Percentiles rank a stretch among this genome's conserved stretches.
These are phyloP conservation scores for Neofusicoccum kwambonambiense DNA, from an alignment of 2,329 filamentous ascomycete genomes.

Conservation along the genomic window DNA sequence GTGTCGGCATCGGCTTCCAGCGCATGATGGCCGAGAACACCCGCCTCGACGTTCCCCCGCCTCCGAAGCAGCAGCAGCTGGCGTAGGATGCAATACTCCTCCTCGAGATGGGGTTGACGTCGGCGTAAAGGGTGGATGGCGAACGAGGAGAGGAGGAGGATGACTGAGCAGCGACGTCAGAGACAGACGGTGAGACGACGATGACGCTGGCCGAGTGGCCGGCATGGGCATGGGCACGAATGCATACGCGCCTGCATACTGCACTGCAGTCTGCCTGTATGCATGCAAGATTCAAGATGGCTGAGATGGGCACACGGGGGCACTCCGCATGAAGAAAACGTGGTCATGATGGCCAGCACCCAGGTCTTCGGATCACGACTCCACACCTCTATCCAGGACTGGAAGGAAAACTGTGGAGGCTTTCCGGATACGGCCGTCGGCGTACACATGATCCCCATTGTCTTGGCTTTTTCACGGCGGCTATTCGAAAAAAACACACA, in stretches of 20 bases:
- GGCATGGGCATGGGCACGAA: background rate
- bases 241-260: background rate
- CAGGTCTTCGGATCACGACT: background rate
- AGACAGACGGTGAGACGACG: background rate
- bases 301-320: conserved; percentile 3
- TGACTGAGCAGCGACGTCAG: background rate
- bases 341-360: background rate
- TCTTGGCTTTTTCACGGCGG: conserved; percentile 1
- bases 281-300: conserved; percentile 14
- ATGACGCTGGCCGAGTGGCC: background rate
- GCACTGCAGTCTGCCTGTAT: background rate
- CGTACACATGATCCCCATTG: conserved; percentile 10
- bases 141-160: background rate
- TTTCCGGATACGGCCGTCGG: background rate
- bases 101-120: conserved; percentile 16
- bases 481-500: background rate
- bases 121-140: background rate
- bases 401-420: background rate
- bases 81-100: conserved; percentile 14
- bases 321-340: conserved; percentile 11
- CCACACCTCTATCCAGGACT: background rate
- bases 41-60: conserved; percentile 64
- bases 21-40: conserved; percentile 91
- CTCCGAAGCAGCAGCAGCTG: conserved; percentile 29
- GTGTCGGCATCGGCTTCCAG: conserved; percentile 93